These are phyloP conservation scores for Candida takata DNA, from an alignment of 805 yeast species.

Conservation along the genomic window DNA sequence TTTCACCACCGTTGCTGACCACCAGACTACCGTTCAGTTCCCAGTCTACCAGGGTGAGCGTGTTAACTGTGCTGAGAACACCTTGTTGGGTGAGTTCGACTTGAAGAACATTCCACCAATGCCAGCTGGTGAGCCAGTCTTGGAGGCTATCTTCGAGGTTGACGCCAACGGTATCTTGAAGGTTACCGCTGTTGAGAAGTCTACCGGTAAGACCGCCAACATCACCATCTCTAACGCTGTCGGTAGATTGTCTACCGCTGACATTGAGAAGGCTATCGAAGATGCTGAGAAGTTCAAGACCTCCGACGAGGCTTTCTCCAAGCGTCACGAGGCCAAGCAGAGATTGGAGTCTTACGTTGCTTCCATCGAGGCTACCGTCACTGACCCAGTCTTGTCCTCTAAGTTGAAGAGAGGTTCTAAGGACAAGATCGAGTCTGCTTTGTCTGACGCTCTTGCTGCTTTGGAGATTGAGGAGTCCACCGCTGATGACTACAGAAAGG, in stretches of 20 bases:
- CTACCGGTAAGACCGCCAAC: constrained; percentile 97
- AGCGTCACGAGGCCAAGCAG: constrained; percentile 99
- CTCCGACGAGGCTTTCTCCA: constrained; percentile 98
- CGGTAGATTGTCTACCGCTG: constrained; percentile 95
- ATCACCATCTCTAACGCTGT: constrained; percentile 98
- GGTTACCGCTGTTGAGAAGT: constrained; percentile 98
- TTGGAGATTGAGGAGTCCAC: constrained; percentile 93
- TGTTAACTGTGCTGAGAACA: constrained; percentile 96
- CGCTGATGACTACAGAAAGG: constrained; percentile 98
- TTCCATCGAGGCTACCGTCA: constrained; percentile 89
- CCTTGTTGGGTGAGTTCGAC: constrained; percentile 97
- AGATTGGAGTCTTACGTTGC: constrained; percentile 98
- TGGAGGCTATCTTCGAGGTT: constrained; percentile 97
- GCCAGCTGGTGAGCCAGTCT: constrained; percentile 98
- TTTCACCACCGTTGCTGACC: constrained; percentile 97
- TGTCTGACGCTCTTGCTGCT: constrained; percentile 97
- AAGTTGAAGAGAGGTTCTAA: constrained; percentile 96
- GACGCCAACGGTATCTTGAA: constrained; percentile 99
- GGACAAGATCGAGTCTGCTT: constrained; percentile 96
- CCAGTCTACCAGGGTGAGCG: constrained; percentile 99
- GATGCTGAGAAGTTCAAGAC: constrained; percentile 99
- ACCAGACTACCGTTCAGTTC: constrained; percentile 97
- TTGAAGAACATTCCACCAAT: constrained; percentile 97
- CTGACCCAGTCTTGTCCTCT: constrained; percentile 97
- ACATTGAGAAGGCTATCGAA: constrained; percentile 96